These are phyloP conservation scores for Yamadazyma phyllophila DNA, from an alignment of 805 yeast species.

Conservation along the genomic window DNA sequence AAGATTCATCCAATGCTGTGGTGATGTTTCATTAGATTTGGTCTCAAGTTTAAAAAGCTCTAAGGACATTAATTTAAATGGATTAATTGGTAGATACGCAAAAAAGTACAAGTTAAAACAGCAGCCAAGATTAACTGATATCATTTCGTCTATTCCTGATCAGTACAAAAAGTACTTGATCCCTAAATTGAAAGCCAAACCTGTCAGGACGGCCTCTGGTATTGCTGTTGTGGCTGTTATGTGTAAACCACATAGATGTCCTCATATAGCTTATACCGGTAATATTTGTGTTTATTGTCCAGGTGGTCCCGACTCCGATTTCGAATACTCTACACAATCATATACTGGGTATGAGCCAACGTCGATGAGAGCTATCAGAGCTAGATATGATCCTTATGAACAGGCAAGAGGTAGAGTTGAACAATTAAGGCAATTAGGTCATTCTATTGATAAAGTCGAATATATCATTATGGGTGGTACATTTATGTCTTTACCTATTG, in stretches of 20 bases:
- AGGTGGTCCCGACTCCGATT: conserved; percentile 98
- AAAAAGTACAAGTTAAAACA: conserved; percentile 87
- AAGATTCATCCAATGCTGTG: conserved; percentile 87
- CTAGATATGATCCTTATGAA: conserved; percentile 96
- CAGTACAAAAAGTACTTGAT: conserved; percentile 87
- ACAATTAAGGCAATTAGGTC: conserved; percentile 92
- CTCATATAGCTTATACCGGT: conserved; percentile 98
- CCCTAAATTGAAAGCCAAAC: conserved; percentile 96
- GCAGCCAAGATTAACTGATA: conserved; percentile 93
- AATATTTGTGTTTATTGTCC: conserved; percentile 98
- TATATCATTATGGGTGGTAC: conserved; percentile 99
- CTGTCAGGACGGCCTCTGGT: conserved; percentile 97
- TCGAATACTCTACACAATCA: conserved; percentile 96
- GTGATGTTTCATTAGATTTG: conserved; percentile 84
- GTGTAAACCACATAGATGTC: conserved; percentile 99
- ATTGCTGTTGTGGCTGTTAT: conserved; percentile 99
- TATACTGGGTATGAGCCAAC: conserved; percentile 99
- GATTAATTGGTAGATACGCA: conserved; percentile 78
- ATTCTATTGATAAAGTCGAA: conserved; percentile 95
- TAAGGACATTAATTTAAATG: conserved; percentile 85
- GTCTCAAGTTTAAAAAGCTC: conserved; percentile 72
- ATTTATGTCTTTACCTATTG: conserved; percentile 89
- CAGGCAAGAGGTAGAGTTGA: conserved; percentile 98
- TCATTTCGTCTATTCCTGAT: conserved; percentile 92
- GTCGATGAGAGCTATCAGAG: conserved; percentile 98